These are phyloP conservation scores for Fusarium gaditjirri DNA, from an alignment of 2,329 filamentous ascomycete species.

Conservation along the genomic window DNA sequence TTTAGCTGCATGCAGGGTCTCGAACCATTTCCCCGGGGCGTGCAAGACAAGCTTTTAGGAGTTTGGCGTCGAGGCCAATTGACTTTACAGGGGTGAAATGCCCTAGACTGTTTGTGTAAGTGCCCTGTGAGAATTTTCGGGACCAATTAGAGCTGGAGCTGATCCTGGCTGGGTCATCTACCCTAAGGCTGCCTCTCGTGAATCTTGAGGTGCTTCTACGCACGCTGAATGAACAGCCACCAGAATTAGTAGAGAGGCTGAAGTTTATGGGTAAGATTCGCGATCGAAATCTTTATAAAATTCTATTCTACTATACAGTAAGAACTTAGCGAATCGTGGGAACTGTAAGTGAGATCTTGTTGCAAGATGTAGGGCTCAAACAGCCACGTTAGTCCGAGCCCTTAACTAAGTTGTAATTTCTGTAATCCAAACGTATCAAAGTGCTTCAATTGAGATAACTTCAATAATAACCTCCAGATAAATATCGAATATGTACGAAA, in stretches of 20 bases:
- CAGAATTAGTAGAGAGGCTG: not conserved
- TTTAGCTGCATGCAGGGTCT: not conserved
- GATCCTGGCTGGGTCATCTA: not conserved
- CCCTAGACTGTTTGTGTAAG: not conserved
- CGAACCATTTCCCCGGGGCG: not conserved
- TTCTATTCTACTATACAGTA: not conserved
- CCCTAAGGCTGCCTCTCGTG: not conserved
- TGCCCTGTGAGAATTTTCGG: not conserved
- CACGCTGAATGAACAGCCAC: not conserved
- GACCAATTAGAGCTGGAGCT: not conserved
- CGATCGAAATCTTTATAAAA: rapidly evolving
- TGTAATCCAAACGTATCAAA: rapidly evolving
- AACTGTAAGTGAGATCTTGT: too few species aligned
- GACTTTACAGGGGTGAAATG: not conserved
- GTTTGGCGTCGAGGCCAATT: not conserved
- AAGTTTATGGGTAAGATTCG: rapidly evolving
- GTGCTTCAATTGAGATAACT: rapidly evolving
- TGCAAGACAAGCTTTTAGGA: not conserved
- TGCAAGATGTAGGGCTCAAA: too few species aligned
- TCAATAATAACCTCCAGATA: rapidly evolving
- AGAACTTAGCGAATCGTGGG: too few species aligned
- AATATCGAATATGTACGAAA: not conserved
- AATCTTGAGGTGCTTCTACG: not conserved
- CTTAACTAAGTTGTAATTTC: not conserved
- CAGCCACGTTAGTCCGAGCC: too few species aligned